phyloP scores from a whole-genome alignment of 2,329 filamentous ascomycete genomes.

The Penicillium sp. region DNA sequence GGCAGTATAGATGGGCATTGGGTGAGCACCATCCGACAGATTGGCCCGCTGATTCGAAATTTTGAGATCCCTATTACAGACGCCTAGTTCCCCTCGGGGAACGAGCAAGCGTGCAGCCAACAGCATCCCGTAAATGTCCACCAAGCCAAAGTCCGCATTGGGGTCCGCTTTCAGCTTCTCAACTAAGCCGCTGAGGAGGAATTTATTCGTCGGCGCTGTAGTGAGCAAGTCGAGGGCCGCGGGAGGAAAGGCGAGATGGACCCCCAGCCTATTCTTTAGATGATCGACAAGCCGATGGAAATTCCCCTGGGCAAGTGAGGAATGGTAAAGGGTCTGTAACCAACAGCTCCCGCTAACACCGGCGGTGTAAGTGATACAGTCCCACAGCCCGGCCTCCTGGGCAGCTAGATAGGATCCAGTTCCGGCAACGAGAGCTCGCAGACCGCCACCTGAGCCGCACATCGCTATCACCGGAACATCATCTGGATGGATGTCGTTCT shows the following conservation, averaged over 20 bases:
- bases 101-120: slow-evolving; percentile 80
- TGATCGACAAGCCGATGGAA: slow-evolving; percentile 71
- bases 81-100: slow-evolving; percentile 72
- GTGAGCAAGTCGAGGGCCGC: slow-evolving; percentile 73
- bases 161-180: slow-evolving; percentile 85
- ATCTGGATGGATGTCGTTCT: slow-evolving; percentile 78
- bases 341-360: slow-evolving; percentile 96
- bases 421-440: slow-evolving; percentile 84
- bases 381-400: slow-evolving; percentile 80
- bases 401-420: slow-evolving; percentile 80
- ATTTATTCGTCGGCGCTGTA: slow-evolving; percentile 89
- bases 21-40: slow-evolving; percentile 70
- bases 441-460: slow-evolving; percentile 86
- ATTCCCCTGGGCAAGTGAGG: slow-evolving; percentile 64
- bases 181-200: slow-evolving; percentile 76
- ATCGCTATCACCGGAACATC: slow-evolving; percentile 91
- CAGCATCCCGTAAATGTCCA: slow-evolving; percentile 86
- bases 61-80: slow-evolving; percentile 77
- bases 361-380: slow-evolving; percentile 90
- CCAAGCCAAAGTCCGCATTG: slow-evolving; percentile 75
- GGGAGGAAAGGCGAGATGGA: slow-evolving; percentile 91
- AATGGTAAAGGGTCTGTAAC: slow-evolving; percentile 84
- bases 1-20: slow-evolving; percentile 90
- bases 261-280: slow-evolving; percentile 72
- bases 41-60: slow-evolving; percentile 78